These are phyloP conservation scores for Phytophthora pisi DNA, from an alignment of 352 stramenopile species.

Conservation along the genomic window DNA sequence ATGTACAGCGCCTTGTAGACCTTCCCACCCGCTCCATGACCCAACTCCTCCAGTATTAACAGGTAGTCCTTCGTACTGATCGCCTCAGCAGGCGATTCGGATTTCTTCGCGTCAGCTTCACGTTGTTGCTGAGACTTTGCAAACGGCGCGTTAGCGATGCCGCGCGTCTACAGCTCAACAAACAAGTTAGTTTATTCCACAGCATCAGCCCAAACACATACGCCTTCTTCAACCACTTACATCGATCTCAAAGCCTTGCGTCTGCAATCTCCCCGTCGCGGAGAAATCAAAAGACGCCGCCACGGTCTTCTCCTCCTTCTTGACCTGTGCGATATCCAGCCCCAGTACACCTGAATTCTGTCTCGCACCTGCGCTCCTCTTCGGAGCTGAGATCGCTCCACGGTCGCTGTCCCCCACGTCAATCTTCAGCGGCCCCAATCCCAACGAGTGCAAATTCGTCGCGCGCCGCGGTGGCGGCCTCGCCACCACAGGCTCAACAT, in stretches of 20 bases:
- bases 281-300: conserved; percentile 85
- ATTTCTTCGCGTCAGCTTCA: conserved; percentile 19
- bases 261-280: conserved; percentile 72
- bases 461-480: conserved; percentile 4
- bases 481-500: conserved; percentile 39
- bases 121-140: conserved; percentile 19
- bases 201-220: not conserved
- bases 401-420: conserved; percentile 40
- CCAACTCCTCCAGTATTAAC: conserved; percentile 72
- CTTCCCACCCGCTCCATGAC: conserved; percentile 86
- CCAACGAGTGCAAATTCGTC: conserved; percentile 42
- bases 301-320: conserved; percentile 62
- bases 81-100: conserved; percentile 14
- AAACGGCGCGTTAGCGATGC: conserved; percentile 77
- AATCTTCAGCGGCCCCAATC: conserved; percentile 50
- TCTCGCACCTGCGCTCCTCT: conserved; percentile 31
- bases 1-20: conserved; percentile 91
- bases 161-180: conserved; percentile 56
- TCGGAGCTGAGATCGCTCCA: conserved; percentile 13
- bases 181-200: conserved; percentile 3
- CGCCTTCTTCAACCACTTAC: conserved; percentile 36
- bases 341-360: conserved; percentile 55
- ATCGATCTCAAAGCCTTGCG: conserved; percentile 87
- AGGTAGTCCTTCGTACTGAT: conserved; percentile 72
- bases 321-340: conserved; percentile 68